Conservation (phyloP, 2,329 filamentous ascomycete species). For the Sclerotinia sclerotiorum region DNA sequence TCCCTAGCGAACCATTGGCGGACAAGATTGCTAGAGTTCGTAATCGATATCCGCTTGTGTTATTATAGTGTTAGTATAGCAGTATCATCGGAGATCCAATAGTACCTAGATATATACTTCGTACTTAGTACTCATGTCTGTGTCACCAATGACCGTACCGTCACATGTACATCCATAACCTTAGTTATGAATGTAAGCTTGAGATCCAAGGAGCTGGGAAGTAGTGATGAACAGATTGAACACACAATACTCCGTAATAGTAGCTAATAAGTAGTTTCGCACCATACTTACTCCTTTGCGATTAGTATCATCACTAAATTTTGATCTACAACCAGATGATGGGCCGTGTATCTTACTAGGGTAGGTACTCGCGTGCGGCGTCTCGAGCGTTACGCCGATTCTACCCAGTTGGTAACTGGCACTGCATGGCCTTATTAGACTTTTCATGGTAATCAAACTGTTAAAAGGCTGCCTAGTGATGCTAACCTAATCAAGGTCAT, state of each 20-base stretch:
- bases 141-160: neutral
- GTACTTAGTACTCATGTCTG: neutral
- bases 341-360: neutral
- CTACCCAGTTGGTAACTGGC: neutral
- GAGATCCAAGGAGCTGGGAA: neutral
- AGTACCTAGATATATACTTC: too few species aligned
- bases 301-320: neutral
- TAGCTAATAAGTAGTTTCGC: neutral
- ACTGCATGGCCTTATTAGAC: neutral
- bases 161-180: neutral
- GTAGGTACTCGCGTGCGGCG: neutral
- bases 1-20: neutral
- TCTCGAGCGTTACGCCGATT: slow-evolving; percentile 10
- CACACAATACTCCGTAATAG: neutral
- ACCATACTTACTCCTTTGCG: slow-evolving; percentile 5
- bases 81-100: neutral
- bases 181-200: neutral
- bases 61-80: neutral
- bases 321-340: neutral
- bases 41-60: neutral
- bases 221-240: neutral
- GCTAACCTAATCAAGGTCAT: neutral
- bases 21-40: neutral
- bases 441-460: neutral
- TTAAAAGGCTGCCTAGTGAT: neutral